A percentile compares a stretch with the other conserved stretches of the same genome.
Conservation (phyloP, 192 early-diverging fungal species). For the Mortierella hygrophila region DNA sequence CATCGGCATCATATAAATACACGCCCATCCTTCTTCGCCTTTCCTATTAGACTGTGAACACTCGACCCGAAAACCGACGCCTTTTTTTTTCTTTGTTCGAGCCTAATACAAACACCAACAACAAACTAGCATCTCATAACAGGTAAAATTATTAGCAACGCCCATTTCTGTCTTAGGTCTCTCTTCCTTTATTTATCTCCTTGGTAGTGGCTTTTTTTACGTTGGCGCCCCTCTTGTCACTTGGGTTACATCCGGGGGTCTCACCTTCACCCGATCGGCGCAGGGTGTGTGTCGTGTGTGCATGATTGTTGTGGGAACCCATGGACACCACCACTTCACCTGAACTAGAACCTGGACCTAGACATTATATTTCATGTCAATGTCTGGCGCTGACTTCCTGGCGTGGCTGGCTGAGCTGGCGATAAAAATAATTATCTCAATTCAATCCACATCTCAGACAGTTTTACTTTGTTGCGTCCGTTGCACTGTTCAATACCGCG, state of each 20-base stretch:
- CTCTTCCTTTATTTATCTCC: neutral
- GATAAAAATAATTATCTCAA: slow-evolving; percentile 2
- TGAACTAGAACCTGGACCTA: neutral
- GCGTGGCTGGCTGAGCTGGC: neutral
- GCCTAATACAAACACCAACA: neutral
- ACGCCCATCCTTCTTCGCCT: neutral
- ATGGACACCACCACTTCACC: too few species aligned
- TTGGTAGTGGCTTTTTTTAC: neutral
- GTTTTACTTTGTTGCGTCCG: neutral
- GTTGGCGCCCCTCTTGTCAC: neutral
- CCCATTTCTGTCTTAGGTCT: neutral
- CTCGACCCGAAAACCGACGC: neutral
- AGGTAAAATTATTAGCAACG: neutral
- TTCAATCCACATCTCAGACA: neutral
- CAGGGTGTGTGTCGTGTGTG: neutral
- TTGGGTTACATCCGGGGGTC: neutral
- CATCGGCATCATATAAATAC: neutral
- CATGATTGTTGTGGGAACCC: too few species aligned
- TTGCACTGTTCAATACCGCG: neutral
- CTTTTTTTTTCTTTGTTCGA: neutral
- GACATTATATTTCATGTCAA: neutral
- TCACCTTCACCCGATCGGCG: neutral
- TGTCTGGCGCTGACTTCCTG: neutral
- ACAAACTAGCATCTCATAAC: neutral
- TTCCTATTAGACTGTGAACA: neutral